A percentile compares a stretch with the other conserved stretches of the same genome.
phyloP scores from a whole-genome alignment of 192 early-diverging fungal species.

The Rhizophagus prolifer region DNA sequence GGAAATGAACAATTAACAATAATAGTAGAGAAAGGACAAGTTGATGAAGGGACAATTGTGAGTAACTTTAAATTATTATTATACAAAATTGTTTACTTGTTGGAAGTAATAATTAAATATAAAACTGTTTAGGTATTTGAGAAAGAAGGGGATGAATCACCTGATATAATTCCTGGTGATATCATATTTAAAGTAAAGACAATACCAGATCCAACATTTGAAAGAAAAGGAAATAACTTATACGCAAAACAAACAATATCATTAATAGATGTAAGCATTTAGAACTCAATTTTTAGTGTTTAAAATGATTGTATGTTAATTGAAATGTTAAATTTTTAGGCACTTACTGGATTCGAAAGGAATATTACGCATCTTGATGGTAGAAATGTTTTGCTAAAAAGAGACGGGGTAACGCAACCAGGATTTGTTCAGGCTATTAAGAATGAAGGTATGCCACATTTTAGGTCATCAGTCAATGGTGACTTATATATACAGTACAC shows the following conservation, averaged over 20 bases:
- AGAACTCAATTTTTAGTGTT: neutral
- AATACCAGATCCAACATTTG: conserved; percentile 70
- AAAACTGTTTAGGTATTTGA: conserved; percentile 62
- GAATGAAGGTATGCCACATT: conserved; percentile 88
- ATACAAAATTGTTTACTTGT: neutral
- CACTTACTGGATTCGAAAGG: conserved; percentile 78
- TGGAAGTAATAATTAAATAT: neutral
- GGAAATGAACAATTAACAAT: conserved; percentile 79
- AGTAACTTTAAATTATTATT: neutral
- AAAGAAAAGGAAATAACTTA: conserved; percentile 73
- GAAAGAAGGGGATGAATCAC: conserved; percentile 86
- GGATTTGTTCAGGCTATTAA: conserved; percentile 79
- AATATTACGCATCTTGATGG: conserved; percentile 81
- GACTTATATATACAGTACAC: conserved; percentile 88
- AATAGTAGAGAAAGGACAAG: conserved; percentile 81
- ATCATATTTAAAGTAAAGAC: conserved; percentile 76
- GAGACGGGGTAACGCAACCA: conserved; percentile 51
- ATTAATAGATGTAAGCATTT: conserved; percentile 53
- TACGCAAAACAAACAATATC: conserved; percentile 76
- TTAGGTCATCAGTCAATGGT: conserved; percentile 57
- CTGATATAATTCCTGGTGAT: conserved; percentile 86
- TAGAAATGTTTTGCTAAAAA: conserved; percentile 64
- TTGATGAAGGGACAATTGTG: conserved; percentile 59
- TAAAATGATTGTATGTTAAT: neutral
- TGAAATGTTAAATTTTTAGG: conserved; percentile 41